These are phyloP conservation scores for Colletotrichum truncatum DNA, from an alignment of 2,329 filamentous ascomycete species.

Conservation along the genomic window DNA sequence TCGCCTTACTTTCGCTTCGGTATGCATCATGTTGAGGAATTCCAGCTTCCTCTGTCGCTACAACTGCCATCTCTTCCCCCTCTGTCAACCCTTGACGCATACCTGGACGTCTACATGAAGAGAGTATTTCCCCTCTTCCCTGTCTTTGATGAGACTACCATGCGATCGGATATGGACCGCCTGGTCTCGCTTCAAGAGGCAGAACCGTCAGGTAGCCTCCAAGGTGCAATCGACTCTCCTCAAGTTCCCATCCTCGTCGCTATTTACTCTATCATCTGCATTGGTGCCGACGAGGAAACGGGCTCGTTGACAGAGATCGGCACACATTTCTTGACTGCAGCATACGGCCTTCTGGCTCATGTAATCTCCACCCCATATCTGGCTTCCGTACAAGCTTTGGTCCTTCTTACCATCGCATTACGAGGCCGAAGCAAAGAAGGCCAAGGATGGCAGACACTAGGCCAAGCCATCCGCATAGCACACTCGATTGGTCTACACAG, in stretches of 20 bases:
- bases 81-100: neutral
- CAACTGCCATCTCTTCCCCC: conserved; percentile 29
- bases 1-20: conserved; percentile 34
- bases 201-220: neutral
- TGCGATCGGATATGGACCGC: conserved; percentile 26
- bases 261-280: conserved; percentile 32
- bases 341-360: conserved; percentile 33
- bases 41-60: conserved; percentile 28
- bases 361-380: conserved; percentile 32
- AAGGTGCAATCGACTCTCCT: neutral
- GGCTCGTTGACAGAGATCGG: conserved; percentile 20
- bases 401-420: conserved; percentile 31
- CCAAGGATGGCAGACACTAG: conserved; percentile 36
- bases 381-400: conserved; percentile 33
- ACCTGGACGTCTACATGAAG: conserved; percentile 31
- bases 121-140: conserved; percentile 34
- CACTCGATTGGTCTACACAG: conserved; percentile 37
- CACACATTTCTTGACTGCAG: conserved; percentile 26
- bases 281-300: conserved; percentile 32
- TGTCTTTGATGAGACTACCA: conserved; percentile 25
- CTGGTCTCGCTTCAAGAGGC: conserved; percentile 3
- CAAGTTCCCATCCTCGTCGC: conserved; percentile 22
- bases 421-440: conserved; percentile 34
- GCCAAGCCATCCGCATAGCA: conserved; percentile 36
- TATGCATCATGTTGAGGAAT: conserved; percentile 36